These are phyloP conservation scores for Pseudonitzschia delicatissima DNA, from an alignment of 108 stramenopile species.

Conservation along the genomic window DNA sequence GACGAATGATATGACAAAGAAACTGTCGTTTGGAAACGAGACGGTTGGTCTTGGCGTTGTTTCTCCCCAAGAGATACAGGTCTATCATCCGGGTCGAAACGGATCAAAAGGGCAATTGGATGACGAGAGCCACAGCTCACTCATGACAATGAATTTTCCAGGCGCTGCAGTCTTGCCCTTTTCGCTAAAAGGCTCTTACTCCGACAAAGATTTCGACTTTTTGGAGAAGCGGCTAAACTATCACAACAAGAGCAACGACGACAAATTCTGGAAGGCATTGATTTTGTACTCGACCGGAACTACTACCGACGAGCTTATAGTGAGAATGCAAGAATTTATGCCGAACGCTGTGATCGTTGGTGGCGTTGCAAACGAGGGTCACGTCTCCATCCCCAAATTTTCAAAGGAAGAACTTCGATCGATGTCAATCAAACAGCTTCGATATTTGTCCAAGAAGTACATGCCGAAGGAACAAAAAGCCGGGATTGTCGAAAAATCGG, in stretches of 20 bases:
- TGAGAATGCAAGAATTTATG: constrained; percentile 18
- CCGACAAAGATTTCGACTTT: constrained; percentile 5
- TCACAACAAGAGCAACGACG: background rate
- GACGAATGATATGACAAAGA: background rate
- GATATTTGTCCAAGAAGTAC: background rate
- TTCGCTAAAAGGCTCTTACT: constrained; percentile 1
- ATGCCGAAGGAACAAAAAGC: background rate
- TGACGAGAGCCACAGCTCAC: background rate
- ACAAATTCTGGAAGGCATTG: constrained; percentile 36
- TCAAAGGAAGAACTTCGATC: constrained; percentile 20
- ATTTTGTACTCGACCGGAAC: constrained; percentile 45
- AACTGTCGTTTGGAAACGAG: background rate
- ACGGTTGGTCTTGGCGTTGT: constrained; percentile 29
- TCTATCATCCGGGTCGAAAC: constrained; percentile 30
- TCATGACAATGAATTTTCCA: constrained; percentile 36
- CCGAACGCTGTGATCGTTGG: constrained; percentile 51
- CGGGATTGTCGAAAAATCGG: constrained; percentile 4
- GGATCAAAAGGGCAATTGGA: constrained; percentile 14
- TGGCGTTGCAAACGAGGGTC: constrained; percentile 42
- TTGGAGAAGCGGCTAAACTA: constrained; percentile 4
- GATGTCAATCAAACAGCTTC: constrained; percentile 19
- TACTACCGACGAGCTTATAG: constrained; percentile 25
- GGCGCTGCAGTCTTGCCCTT: constrained; percentile 41
- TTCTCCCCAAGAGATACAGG: constrained; percentile 25
- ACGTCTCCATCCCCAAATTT: constrained; percentile 21